Evolutionary conservation across 106 monocot genomes (phyloP), one percentile per base, ranked within the genome.

Genomic region (Apostasia shenzhenica): DNA sequence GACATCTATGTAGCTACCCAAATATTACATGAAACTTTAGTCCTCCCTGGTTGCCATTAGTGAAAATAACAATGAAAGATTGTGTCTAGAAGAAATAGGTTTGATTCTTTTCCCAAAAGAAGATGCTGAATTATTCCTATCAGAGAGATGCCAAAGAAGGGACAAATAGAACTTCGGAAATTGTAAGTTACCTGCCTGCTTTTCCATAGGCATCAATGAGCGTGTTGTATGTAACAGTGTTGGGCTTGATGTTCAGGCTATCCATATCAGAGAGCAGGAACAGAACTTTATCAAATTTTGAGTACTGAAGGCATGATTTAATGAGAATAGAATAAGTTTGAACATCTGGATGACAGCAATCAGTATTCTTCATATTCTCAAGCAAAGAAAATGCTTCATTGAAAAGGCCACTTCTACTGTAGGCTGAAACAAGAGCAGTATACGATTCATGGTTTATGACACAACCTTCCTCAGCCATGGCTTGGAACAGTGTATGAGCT

Each of bases 171-270:
- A 14, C 0, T 1, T n/a, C 1, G 41, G n/a, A 48, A 48, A 3
- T 14, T 46, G 10, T 48, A n/a, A 48, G 7, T 54, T 91, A 97
- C 95, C 95, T 89, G 57, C 89, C 81, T 69, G 80, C 72, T 85
- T 86, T 97, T 10, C 95, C 95, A 81, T 97, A 92, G 43, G 95
- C 89, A 81, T 97, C 95, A 66, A 97, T 83, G 0, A 97, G 83
- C 1, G 89, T 97, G 77, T 97, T 97, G 71, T 89, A 97, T 54
- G 92, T 97, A 55, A 89, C 72, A 5, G 82, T 82, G 68, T 87
- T 97, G 59, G 95, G 95, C 65, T 48, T 74, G 12, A 97, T 81
- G 39, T 83, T 87, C 42, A 43, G 53, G 49, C 64, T 84, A 55
- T 70, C 71, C 95, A 97, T 92, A 57, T 97, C 95, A 50, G 67